These are phyloP conservation scores for Oryza glumipatula DNA, from an alignment of 176 grass and related monocot genomes.

Conservation along the genomic window DNA sequence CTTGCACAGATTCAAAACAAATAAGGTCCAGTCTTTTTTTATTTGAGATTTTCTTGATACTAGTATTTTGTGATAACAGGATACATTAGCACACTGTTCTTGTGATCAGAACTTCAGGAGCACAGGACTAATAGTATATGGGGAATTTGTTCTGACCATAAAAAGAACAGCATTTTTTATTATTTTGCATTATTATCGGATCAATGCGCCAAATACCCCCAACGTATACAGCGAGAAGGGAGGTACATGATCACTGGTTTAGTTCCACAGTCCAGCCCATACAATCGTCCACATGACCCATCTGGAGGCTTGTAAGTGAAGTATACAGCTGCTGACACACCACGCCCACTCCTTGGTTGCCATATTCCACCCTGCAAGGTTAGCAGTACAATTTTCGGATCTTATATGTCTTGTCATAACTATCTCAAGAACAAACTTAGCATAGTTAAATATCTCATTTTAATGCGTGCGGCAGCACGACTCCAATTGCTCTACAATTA, in stretches of 20 bases:
- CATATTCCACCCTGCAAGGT: slow-evolving; percentile 67
- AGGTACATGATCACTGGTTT: slow-evolving; percentile 15
- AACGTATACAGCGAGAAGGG: too few relatives aligned
- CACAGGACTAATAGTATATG: neutral
- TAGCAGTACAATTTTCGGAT: neutral
- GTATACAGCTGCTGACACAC: slow-evolving; percentile 72
- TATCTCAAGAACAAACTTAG: neutral
- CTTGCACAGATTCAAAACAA: too few relatives aligned
- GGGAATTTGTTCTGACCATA: neutral
- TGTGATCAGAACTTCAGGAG: neutral
- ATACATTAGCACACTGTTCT: neutral
- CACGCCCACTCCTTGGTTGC: slow-evolving; percentile 68
- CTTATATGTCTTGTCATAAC: neutral
- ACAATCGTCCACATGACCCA: slow-evolving; percentile 61
- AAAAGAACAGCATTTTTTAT: neutral
- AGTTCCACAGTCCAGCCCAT: slow-evolving; percentile 81
- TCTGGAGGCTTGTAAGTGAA: slow-evolving; percentile 70
- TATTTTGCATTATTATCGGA: neutral
- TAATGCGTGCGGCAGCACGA: neutral
- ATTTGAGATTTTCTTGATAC: too few relatives aligned
- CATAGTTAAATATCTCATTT: too few relatives aligned
- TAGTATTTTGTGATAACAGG: neutral
- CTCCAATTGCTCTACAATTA: neutral
- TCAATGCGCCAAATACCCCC: too few relatives aligned
- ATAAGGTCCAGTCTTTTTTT: too few relatives aligned